Conservation (phyloP, 2,329 filamentous ascomycete species). For the Ceratocystis diversiconidia region DNA sequence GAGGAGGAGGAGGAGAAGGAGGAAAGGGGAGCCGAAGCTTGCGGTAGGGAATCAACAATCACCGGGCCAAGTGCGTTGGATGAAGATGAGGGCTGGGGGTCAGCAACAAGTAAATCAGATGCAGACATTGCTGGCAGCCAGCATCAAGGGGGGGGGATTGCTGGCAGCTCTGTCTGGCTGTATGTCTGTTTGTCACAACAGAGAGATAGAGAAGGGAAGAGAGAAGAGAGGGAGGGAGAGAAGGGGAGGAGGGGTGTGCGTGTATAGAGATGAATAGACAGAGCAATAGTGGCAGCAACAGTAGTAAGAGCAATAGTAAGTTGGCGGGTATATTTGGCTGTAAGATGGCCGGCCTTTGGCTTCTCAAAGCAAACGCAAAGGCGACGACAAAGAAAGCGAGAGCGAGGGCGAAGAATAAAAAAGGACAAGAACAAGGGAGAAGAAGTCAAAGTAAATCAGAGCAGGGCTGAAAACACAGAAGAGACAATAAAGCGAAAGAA, state of each 20-base stretch:
- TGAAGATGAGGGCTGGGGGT: slow-evolving; percentile 22
- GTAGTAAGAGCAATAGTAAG: background rate
- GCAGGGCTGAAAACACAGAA: too few species aligned
- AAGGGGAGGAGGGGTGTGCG: background rate
- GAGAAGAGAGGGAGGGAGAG: background rate
- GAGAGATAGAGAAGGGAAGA: background rate
- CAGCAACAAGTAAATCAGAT: slow-evolving; percentile 14
- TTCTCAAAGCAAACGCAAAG: background rate
- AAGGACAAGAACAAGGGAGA: background rate
- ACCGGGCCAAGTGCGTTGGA: background rate
- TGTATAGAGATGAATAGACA: background rate
- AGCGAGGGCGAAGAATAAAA: background rate
- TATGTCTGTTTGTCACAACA: background rate
- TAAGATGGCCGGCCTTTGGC: background rate
- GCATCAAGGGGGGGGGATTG: background rate
- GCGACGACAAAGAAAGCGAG: background rate
- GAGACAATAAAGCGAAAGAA: too few species aligned
- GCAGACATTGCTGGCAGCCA: slow-evolving; percentile 4
- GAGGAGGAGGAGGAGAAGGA: background rate
- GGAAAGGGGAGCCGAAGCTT: slow-evolving; percentile 2
- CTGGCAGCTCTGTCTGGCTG: background rate
- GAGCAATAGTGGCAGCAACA: background rate
- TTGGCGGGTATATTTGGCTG: background rate
- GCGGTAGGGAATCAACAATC: background rate
- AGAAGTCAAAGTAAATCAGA: too few species aligned